phyloP scores from a whole-genome alignment of 768 basidiomycete genomes.

The Auriculariales sp. region DNA sequence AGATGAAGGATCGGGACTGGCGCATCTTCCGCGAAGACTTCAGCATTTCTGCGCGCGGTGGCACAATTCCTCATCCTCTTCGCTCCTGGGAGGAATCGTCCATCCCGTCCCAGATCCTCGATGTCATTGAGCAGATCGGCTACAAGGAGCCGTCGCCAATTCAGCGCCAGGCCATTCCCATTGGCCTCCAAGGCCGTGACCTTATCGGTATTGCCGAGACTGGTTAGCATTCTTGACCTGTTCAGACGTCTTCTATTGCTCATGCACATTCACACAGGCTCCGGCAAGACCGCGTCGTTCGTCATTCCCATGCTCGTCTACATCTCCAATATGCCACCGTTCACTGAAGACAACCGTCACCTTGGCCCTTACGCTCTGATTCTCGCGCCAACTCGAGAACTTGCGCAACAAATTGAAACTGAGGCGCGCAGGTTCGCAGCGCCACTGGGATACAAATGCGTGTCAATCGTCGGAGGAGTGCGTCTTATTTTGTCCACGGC shows the following conservation, averaged over 20 bases:
- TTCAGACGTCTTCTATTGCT: neutral
- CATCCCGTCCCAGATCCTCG: conserved; percentile 67
- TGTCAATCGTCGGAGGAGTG: conserved; percentile 96
- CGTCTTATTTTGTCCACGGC: conserved; percentile 16
- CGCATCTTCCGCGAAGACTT: conserved; percentile 98
- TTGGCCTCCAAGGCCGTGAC: conserved; percentile 90
- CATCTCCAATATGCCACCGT: conserved; percentile 70
- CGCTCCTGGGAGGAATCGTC: conserved; percentile 82
- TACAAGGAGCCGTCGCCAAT: conserved; percentile 97
- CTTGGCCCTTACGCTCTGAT: conserved; percentile 89
- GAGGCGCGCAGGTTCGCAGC: conserved; percentile 87
- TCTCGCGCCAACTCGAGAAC: conserved; percentile 91
- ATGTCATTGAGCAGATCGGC: conserved; percentile 79
- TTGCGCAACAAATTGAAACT: conserved; percentile 92
- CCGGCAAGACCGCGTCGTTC: conserved; percentile 97
- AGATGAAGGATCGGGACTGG: conserved; percentile 99
- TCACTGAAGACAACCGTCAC: conserved; percentile 88
- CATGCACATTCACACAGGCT: conserved; percentile 38
- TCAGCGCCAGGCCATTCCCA: conserved; percentile 98
- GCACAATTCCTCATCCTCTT: conserved; percentile 83
- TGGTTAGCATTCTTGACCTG: conserved; percentile 31
- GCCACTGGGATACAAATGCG: conserved; percentile 83
- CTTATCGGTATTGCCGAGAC: conserved; percentile 99
- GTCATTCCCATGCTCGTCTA: conserved; percentile 97
- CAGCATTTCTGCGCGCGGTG: conserved; percentile 90